Evolutionary conservation across 495 filamentous ascomycete genomes (phyloP), one percentile per base, ranked within the genome.

Genomic region (Xylaria acuta): DNA sequence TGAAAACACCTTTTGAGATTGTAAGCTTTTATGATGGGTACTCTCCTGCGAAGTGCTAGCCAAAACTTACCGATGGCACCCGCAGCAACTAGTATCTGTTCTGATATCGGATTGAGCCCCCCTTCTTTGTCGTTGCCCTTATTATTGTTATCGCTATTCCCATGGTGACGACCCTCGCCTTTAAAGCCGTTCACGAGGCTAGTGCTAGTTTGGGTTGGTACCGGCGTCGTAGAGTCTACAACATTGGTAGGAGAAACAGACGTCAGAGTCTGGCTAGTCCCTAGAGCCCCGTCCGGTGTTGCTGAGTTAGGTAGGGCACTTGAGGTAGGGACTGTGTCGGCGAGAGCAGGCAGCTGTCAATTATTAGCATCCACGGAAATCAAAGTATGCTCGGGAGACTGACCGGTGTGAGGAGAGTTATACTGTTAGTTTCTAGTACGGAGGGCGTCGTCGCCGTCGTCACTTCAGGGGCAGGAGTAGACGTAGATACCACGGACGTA

Each of bases 41-140:
- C 3, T 20, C n/a, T 27, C 32, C 1, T 25, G 2, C 20, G 20
- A 8, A 41, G 0, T 41, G 3, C 9, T 5, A 43, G 49, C 25
- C 34, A 43, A 30, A 22, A 74, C 80, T 74, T 77, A 88, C 86
- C 84, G 70, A 88, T 87, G 22, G 85, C 78, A 22, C 85, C 85
- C 16, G 80, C 81, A 38, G 84, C 84, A 69, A 88, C 81, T 67
- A 87, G 70, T 20, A 83, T 72, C 40, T 81, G 80, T 72, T 88
- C 82, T 9, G 80, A 78, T 60, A 78, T 80, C 14, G 76, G 74
- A 74, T 81, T 76, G 53, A 84, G 72, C 0, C 77, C 74, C 1
- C 43, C 25, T 70, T 60, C n/a, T 32, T 49, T 32, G 18, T 34
- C 45, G 18, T 34, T 53, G 11, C n/a, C 20, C 18, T 67, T 53